A percentile compares a stretch with the other conserved stretches of the same genome.
Evolutionary conservation across 129 eudicot genomes (phyloP).

Genomic region (Glebionis coronaria): DNA sequence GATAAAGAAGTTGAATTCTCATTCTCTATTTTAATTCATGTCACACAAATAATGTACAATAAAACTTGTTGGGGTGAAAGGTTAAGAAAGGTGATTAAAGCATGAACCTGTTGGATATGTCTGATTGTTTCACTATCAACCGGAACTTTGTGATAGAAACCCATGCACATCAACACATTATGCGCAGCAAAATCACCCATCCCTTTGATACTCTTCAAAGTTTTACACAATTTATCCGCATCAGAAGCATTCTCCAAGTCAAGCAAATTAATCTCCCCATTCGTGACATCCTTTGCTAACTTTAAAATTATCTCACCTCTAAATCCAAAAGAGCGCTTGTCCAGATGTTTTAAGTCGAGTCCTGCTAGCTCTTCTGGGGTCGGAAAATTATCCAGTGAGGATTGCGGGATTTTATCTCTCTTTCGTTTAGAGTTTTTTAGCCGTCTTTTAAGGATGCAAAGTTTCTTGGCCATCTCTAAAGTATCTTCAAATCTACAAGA

Average conservation of each 20-base stretch:
- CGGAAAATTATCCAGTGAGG: conserved; percentile 34
- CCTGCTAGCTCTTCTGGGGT: conserved; percentile 26
- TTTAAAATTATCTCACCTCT: conserved; percentile 7
- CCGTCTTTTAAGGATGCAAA: conserved; percentile 27
- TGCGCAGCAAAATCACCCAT: conserved; percentile 30
- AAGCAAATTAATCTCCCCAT: conserved; percentile 16
- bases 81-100: not conserved
- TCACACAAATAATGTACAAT: not conserved
- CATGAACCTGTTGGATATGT: conserved; percentile 31
- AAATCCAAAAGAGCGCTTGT: conserved; percentile 23
- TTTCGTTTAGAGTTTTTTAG: not conserved
- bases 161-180: conserved; percentile 42
- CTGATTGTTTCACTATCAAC: conserved; percentile 43
- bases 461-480: conserved; percentile 39
- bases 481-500: conserved; percentile 31
- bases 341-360: not conserved
- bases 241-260: not conserved
- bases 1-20: no score
- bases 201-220: conserved; percentile 22
- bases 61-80: not conserved
- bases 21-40: no score
- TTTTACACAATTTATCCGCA: not conserved
- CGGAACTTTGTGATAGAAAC: conserved; percentile 37
- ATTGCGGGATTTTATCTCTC: not conserved
- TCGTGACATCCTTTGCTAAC: conserved; percentile 18